Conservation (phyloP, 2,329 filamentous ascomycete species). For the Calonectria ilicicola region DNA sequence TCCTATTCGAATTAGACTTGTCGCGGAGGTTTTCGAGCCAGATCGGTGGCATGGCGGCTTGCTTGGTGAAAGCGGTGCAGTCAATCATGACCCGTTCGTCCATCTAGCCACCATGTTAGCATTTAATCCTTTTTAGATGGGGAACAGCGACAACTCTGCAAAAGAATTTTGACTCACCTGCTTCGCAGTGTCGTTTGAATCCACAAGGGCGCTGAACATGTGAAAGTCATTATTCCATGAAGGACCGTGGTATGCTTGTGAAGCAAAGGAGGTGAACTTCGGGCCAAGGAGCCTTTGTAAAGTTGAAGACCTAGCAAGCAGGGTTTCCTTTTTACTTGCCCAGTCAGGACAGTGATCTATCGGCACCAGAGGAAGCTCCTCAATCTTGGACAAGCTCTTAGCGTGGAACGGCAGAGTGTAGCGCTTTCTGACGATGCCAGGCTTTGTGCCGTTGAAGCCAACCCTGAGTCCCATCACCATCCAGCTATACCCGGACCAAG, state of each 20-base stretch:
- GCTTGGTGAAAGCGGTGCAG: background rate
- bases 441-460: conserved; percentile 2
- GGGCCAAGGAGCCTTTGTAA: background rate
- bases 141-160: background rate
- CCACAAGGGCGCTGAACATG: background rate
- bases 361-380: background rate
- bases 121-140: background rate
- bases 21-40: background rate
- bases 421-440: background rate
- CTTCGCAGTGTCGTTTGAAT: background rate
- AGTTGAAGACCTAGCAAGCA: background rate
- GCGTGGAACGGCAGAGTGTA: background rate
- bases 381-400: background rate
- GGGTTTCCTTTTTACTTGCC: background rate
- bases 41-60: background rate
- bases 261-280: background rate
- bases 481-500: background rate
- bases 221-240: background rate
- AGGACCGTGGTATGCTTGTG: conserved; percentile 6
- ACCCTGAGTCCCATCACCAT: background rate
- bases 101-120: background rate
- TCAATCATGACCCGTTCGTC: conserved; percentile 15
- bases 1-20: background rate
- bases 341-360: background rate
- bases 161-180: background rate